Evolutionary conservation across 1,284 basidiomycete genomes (phyloP).

Genomic region (Somion occarium): DNA sequence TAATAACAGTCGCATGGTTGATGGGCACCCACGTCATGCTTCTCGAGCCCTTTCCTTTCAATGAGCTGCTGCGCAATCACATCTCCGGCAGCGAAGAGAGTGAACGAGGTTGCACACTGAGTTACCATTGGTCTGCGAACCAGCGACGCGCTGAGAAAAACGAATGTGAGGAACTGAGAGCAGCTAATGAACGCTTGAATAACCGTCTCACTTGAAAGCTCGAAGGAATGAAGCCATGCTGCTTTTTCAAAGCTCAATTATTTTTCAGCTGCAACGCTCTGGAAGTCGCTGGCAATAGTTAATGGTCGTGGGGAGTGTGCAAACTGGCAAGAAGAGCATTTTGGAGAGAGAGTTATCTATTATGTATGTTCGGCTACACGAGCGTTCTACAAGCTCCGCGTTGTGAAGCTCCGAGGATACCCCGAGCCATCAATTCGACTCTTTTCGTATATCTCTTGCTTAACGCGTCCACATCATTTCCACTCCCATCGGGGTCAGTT

Average conservation of each 20-base stretch:
- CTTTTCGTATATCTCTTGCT: no score
- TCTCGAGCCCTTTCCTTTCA: constrained; percentile 51
- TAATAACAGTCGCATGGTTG: neutral
- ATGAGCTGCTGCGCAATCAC: constrained; percentile 79
- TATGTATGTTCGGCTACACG: neutral
- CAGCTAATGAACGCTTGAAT: no score
- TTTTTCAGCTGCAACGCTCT: neutral
- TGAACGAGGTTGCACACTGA: constrained; percentile 61
- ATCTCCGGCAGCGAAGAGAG: constrained; percentile 77
- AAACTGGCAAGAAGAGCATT: neutral
- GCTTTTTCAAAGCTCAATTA: neutral
- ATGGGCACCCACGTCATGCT: constrained; percentile 59
- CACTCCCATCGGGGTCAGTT: no score
- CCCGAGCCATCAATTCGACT: no score
- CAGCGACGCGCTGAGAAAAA: constrained; percentile 45
- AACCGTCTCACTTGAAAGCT: constrained; percentile 46
- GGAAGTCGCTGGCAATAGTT: neutral
- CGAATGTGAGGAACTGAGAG: neutral
- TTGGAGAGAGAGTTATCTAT: neutral
- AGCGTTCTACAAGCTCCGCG: constrained; percentile 1
- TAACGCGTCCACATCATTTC: no score
- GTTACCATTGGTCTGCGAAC: constrained; percentile 60
- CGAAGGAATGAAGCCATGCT: constrained; percentile 42
- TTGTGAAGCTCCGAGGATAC: neutral
- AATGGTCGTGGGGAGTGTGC: neutral